phyloP scores from a whole-genome alignment of 768 basidiomycete genomes.

The Gelatoporia subvermispora region DNA sequence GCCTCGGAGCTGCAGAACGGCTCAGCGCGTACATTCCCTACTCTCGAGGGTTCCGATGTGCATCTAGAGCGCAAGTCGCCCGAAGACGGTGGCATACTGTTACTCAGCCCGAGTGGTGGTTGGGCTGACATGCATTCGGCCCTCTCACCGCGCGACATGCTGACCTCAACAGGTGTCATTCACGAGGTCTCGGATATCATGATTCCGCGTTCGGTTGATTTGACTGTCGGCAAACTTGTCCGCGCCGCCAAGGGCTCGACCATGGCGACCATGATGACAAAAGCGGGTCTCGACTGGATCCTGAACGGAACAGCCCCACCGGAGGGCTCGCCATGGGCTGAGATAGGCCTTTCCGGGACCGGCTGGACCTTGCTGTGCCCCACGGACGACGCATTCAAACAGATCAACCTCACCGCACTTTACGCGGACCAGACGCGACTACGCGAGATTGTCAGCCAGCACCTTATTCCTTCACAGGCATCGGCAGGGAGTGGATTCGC shows the following conservation, averaged over 20 bases:
- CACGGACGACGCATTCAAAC: conserved; percentile 87
- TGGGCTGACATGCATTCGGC: conserved; percentile 68
- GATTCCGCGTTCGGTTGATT: conserved; percentile 80
- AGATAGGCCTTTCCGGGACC: conserved; percentile 38
- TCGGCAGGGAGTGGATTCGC: conserved; percentile 13
- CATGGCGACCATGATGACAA: conserved; percentile 79
- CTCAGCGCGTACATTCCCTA: conserved; percentile 68
- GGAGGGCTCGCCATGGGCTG: conserved; percentile 61
- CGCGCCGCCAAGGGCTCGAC: conserved; percentile 85
- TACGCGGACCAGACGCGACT: conserved; percentile 53
- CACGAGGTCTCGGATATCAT: conserved; percentile 84
- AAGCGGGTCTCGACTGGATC: conserved; percentile 88
- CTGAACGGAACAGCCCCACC: conserved; percentile 81
- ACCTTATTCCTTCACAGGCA: conserved; percentile 46
- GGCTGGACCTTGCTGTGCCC: conserved; percentile 93
- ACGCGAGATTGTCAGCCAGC: conserved; percentile 64
- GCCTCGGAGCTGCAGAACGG: conserved; percentile 53
- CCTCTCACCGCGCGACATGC: conserved; percentile 54
- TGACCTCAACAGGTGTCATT: conserved; percentile 87
- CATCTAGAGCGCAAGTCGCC: conserved; percentile 55
- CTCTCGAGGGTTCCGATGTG: conserved; percentile 82
- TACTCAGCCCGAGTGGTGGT: conserved; percentile 65
- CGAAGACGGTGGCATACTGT: conserved; percentile 33
- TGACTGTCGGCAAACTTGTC: conserved; percentile 87
- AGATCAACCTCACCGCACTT: conserved; percentile 72